phyloP scores from a whole-genome alignment of 2,329 filamentous ascomycete species.

The Fusarium sp. region DNA sequence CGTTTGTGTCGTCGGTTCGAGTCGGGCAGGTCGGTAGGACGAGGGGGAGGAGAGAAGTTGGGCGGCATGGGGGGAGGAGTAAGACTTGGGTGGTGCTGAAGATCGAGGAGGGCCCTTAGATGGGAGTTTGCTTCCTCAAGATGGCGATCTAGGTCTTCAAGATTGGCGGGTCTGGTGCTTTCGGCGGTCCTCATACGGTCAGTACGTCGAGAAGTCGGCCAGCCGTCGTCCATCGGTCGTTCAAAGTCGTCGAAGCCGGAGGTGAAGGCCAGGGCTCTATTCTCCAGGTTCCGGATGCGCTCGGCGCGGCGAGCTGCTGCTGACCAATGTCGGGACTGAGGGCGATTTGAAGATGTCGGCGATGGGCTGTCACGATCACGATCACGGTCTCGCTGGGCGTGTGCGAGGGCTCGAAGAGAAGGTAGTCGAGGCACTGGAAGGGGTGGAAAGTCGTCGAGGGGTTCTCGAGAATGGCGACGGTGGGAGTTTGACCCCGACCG shows the following conservation, averaged over 20 bases:
- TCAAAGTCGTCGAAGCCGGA: slow-evolving; percentile 46
- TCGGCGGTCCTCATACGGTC: slow-evolving; percentile 44
- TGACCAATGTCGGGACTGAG: slow-evolving; percentile 45
- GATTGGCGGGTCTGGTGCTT: slow-evolving; percentile 42
- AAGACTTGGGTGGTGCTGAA: slow-evolving; percentile 49
- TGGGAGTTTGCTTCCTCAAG: slow-evolving; percentile 59
- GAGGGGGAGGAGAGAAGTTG: slow-evolving; percentile 50
- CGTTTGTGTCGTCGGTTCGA: slow-evolving; percentile 70
- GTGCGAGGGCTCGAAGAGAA: slow-evolving; percentile 48
- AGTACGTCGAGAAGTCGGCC: slow-evolving; percentile 42
- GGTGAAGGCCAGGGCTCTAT: slow-evolving; percentile 35
- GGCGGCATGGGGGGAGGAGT: slow-evolving; percentile 47
- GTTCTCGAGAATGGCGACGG: slow-evolving; percentile 48
- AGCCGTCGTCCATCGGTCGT: slow-evolving; percentile 44
- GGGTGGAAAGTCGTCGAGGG: slow-evolving; percentile 49
- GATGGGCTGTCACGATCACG: slow-evolving; percentile 46
- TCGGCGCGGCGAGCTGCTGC: slow-evolving; percentile 50
- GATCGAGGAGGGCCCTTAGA: slow-evolving; percentile 57
- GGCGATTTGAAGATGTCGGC: slow-evolving; percentile 35
- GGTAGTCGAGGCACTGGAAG: slow-evolving; percentile 49
- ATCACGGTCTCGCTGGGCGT: slow-evolving; percentile 45
- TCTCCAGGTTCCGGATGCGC: slow-evolving; percentile 52
- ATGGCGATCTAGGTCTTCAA: slow-evolving; percentile 54
- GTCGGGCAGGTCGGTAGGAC: slow-evolving; percentile 56
- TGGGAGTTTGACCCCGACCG: slow-evolving; percentile 48